A percentile compares a stretch with the other conserved stretches of the same genome.
Conservation (phyloP, 805 yeast genomes). For the Teunomyces funiuensis region DNA sequence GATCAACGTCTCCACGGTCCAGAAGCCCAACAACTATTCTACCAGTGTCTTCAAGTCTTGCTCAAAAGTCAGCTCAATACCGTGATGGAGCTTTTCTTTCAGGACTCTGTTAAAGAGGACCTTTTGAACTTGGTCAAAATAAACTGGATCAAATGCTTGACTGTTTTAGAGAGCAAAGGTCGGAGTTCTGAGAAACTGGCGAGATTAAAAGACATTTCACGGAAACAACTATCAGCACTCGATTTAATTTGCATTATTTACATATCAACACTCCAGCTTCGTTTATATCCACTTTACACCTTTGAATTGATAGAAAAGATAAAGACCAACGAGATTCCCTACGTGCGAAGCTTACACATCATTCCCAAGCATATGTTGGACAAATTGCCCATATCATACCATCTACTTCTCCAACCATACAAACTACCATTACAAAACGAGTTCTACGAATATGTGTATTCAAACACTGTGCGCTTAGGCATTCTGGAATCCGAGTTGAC, state of each 20-base stretch:
- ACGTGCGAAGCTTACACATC: slow-evolving; percentile 36
- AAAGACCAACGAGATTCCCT: slow-evolving; percentile 49
- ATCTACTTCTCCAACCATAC: slow-evolving; percentile 39
- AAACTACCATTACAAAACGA: slow-evolving; percentile 40
- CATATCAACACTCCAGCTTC: slow-evolving; percentile 47
- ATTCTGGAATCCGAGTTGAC: neutral
- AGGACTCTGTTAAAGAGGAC: slow-evolving; percentile 9
- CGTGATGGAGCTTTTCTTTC: slow-evolving; percentile 14
- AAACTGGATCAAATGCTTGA: slow-evolving; percentile 28
- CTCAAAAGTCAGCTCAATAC: slow-evolving; percentile 46
- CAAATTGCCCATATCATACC: slow-evolving; percentile 38
- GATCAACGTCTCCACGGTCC: slow-evolving; percentile 42
- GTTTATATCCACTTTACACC: slow-evolving; percentile 48
- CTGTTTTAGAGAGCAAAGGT: neutral
- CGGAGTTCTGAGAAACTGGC: neutral
- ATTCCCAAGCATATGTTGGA: slow-evolving; percentile 40
- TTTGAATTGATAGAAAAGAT: slow-evolving; percentile 48
- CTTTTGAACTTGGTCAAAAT: slow-evolving; percentile 26
- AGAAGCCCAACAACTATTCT: slow-evolving; percentile 44
- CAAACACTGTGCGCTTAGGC: slow-evolving; percentile 12
- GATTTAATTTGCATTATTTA: slow-evolving; percentile 46
- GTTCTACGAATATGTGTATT: slow-evolving; percentile 24
- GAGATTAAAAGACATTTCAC: slow-evolving; percentile 3
- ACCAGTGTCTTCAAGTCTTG: slow-evolving; percentile 50
- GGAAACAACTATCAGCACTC: slow-evolving; percentile 18